These are phyloP conservation scores for Cotoneaster glaucophyllus DNA, from an alignment of 306 rosid genomes.

Conservation along the genomic window DNA sequence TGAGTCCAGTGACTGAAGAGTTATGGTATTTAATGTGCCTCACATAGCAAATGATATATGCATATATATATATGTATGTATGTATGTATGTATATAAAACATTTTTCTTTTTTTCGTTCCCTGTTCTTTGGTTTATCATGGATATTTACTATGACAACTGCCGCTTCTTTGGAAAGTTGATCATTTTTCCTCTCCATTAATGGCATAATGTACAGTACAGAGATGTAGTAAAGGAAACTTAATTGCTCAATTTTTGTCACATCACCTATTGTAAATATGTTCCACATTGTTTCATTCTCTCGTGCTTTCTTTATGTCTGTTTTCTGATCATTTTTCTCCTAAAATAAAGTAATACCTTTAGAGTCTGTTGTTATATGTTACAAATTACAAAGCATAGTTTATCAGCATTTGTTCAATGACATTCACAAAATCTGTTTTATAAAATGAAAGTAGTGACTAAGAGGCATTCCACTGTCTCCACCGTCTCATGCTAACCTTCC, in stretches of 20 bases:
- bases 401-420: not conserved
- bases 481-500: not conserved
- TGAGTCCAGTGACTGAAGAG: not conserved
- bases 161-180: not conserved
- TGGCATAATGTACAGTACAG: not conserved
- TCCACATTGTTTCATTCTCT: constrained; percentile 6
- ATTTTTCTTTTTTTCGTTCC: not conserved
- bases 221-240: constrained; percentile 4
- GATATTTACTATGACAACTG: not conserved
- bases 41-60: not conserved
- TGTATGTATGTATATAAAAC: not conserved
- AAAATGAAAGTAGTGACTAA: not conserved
- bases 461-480: not conserved
- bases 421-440: not conserved
- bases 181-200: constrained; percentile 5
- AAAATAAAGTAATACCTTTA: constrained; percentile 15
- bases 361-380: constrained; percentile 8
- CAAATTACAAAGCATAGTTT: constrained; percentile 23
- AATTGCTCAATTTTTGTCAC: not conserved
- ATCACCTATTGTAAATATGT: not conserved
- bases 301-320: not conserved
- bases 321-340: constrained; percentile 16
- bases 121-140: not conserved
- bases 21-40: not conserved
- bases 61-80: not conserved